Conservation (phyloP, 2,329 filamentous ascomycete genomes). For the Stagonosporopsis chrysanthemi region DNA sequence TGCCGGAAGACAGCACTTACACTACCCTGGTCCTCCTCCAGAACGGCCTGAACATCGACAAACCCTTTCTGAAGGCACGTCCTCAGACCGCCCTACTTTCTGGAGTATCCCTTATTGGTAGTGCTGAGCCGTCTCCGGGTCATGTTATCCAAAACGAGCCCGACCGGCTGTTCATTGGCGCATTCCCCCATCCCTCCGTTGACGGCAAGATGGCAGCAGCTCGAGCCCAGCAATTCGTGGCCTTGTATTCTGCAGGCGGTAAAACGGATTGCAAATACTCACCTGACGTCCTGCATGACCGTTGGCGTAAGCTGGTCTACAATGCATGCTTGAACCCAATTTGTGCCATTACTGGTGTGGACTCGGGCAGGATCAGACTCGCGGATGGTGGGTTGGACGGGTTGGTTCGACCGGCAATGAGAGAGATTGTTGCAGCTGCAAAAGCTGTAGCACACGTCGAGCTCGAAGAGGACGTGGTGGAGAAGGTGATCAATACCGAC, state of each 20-base stretch:
- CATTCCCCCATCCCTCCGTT: conserved; percentile 55
- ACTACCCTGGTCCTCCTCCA: conserved; percentile 66
- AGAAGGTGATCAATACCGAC: conserved; percentile 58
- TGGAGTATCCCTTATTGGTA: conserved; percentile 62
- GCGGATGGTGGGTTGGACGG: conserved; percentile 55
- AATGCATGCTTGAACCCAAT: conserved; percentile 63
- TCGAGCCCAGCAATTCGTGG: conserved; percentile 55
- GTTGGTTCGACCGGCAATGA: conserved; percentile 62
- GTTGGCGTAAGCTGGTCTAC: conserved; percentile 63
- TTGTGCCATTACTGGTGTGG: conserved; percentile 59
- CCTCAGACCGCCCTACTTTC: conserved; percentile 62
- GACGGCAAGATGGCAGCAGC: conserved; percentile 27
- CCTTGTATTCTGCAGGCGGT: conserved; percentile 57
- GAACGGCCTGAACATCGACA: conserved; percentile 71
- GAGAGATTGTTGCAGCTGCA: conserved; percentile 57
- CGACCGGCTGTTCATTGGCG: conserved; percentile 60
- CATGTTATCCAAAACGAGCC: conserved; percentile 61
- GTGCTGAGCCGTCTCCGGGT: conserved; percentile 58
- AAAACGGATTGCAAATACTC: conserved; percentile 55
- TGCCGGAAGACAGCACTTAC: conserved; percentile 56
- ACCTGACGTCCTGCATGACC: conserved; percentile 52
- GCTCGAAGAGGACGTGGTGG: conserved; percentile 54
- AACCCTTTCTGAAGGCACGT: conserved; percentile 59
- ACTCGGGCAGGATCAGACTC: conserved; percentile 60
- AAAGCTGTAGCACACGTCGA: conserved; percentile 55